Conservation (phyloP, 1,284 basidiomycete genomes). For the Ustilago bromivora region DNA sequence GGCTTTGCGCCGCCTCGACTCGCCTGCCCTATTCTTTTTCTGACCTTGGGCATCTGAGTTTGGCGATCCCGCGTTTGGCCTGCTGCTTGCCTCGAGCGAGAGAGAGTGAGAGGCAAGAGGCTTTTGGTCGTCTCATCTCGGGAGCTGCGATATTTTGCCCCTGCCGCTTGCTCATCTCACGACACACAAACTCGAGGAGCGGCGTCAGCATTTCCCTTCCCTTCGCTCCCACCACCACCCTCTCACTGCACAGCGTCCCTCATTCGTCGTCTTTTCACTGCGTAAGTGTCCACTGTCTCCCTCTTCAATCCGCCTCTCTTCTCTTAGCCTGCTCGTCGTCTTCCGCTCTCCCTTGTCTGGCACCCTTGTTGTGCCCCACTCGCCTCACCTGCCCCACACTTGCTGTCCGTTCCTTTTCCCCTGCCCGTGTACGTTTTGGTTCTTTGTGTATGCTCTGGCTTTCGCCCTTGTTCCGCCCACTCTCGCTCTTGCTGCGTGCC, state of each 20-base stretch:
- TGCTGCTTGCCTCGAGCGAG: background rate
- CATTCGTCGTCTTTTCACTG: slow-evolving; percentile 6
- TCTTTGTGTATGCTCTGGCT: background rate
- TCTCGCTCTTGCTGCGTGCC: background rate
- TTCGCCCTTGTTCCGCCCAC: background rate
- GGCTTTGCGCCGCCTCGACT: background rate
- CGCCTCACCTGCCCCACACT: slow-evolving; percentile 15
- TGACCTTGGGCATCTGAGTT: slow-evolving; percentile 1
- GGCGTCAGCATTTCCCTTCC: slow-evolving; percentile 13
- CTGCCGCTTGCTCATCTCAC: slow-evolving; percentile 13
- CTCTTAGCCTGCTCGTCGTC: background rate
- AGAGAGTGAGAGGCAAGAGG: background rate
- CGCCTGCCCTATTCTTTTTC: background rate
- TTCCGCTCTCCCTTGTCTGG: background rate
- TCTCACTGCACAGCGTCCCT: slow-evolving; percentile 6
- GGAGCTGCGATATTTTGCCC: background rate
- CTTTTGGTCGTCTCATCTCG: background rate
- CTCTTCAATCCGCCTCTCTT: background rate
- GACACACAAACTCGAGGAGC: slow-evolving; percentile 19
- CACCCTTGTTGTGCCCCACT: slow-evolving; percentile 10
- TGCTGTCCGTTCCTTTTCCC: slow-evolving; percentile 4
- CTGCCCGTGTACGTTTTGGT: background rate
- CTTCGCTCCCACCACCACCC: slow-evolving; percentile 37
- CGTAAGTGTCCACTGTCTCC: slow-evolving; percentile 8
- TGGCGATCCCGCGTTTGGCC: background rate